Percentiles rank a stretch among this genome's conserved stretches.
Evolutionary conservation across 352 stramenopile species (phyloP).

Genomic region (Phytopythium delawarense): DNA sequence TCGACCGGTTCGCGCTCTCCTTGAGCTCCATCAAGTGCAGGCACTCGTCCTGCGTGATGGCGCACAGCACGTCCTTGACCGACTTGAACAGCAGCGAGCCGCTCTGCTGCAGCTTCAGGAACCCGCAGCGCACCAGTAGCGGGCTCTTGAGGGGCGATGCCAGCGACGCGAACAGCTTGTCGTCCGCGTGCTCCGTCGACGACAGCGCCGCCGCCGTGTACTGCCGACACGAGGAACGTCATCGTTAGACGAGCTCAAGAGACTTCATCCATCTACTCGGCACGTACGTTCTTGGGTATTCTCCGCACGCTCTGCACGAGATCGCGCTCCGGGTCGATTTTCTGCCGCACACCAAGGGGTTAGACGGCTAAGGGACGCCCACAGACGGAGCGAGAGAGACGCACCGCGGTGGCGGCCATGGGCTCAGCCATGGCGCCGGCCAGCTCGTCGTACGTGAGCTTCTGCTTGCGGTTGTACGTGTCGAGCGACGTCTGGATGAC

Average conservation of each 20-base stretch:
- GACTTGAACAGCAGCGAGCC: slow-evolving; percentile 63
- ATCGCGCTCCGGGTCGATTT: slow-evolving; percentile 74
- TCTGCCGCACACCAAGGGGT: slow-evolving; percentile 21
- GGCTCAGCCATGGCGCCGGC: slow-evolving; percentile 60
- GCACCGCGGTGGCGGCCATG: slow-evolving; percentile 56
- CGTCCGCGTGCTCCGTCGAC: slow-evolving; percentile 46
- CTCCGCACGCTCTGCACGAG: slow-evolving; percentile 68
- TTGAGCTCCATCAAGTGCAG: slow-evolving; percentile 76
- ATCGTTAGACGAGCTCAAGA: neutral
- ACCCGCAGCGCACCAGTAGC: slow-evolving; percentile 65
- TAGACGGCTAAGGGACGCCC: neutral
- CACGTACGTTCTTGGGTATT: slow-evolving; percentile 81
- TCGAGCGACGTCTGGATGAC: slow-evolving; percentile 75
- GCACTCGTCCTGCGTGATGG: slow-evolving; percentile 71
- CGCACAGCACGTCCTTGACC: slow-evolving; percentile 74
- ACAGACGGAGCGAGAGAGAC: neutral
- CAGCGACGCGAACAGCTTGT: slow-evolving; percentile 56
- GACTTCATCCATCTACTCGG: neutral
- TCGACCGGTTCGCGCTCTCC: slow-evolving; percentile 47
- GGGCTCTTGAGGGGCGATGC: slow-evolving; percentile 68
- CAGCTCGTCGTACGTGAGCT: slow-evolving; percentile 70
- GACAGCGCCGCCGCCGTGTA: slow-evolving; percentile 65
- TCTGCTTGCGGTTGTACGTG: slow-evolving; percentile 80
- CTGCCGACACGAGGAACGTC: slow-evolving; percentile 17
- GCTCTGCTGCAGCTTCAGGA: slow-evolving; percentile 72